Percentiles rank a stretch among this genome's conserved stretches.
Evolutionary conservation across 257 asterid species (phyloP).

Genomic region (Echium plantagineum): DNA sequence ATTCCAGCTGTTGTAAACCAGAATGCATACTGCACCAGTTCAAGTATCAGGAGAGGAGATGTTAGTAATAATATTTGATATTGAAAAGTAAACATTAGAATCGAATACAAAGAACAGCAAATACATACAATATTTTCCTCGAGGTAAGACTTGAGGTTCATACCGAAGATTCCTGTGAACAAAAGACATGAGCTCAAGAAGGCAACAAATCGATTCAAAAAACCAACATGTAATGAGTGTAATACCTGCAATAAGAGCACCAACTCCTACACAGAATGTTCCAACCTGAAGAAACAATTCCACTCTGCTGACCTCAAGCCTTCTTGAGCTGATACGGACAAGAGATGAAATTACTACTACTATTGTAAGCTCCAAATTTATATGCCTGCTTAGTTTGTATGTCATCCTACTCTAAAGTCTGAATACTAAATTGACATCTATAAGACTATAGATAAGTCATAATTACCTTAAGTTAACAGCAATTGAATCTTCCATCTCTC

Average conservation of each 20-base stretch:
- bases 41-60: conserved; percentile 7
- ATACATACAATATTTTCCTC: conserved; percentile 73
- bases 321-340: conserved; percentile 64
- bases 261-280: conserved; percentile 75
- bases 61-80: conserved; percentile 7
- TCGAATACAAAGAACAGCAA: not conserved
- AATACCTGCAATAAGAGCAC: conserved; percentile 88
- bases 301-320: conserved; percentile 97
- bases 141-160: conserved; percentile 93
- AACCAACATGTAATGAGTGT: not conserved
- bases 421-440: too few species aligned
- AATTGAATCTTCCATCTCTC: conserved; percentile 98
- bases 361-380: too few species aligned
- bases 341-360: too few species aligned
- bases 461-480: conserved; percentile 85
- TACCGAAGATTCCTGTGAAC: conserved; percentile 88
- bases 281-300: conserved; percentile 97
- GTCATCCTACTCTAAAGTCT: too few species aligned
- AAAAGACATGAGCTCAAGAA: conserved; percentile 6
- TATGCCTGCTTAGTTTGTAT: too few species aligned
- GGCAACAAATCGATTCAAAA: too few species aligned
- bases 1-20: conserved; percentile 95
- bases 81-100: not conserved
- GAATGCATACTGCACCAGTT: conserved; percentile 66
- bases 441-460: too few species aligned